phyloP scores from a whole-genome alignment of 202 grass and related monocot genomes.

The Brachypodium distachyon region DNA sequence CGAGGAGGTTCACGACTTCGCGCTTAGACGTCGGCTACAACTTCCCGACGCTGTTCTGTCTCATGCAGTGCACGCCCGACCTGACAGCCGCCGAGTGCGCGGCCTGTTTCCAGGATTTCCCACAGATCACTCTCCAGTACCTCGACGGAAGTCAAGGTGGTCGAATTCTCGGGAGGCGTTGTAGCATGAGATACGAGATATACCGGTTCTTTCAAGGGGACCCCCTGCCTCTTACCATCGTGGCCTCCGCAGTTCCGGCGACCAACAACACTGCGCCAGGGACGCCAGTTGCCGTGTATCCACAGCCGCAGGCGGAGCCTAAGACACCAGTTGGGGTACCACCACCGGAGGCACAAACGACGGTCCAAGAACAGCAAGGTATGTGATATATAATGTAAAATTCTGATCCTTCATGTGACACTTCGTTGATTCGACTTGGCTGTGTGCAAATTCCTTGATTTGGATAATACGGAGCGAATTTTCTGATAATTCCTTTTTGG shows the following conservation, averaged over 20 bases:
- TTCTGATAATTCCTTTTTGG: not conserved
- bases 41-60: constrained; percentile 11
- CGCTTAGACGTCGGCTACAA: constrained; percentile 12
- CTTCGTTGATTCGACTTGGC: not conserved
- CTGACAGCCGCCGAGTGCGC: not conserved
- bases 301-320: not conserved
- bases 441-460: not conserved
- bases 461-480: too few relatives aligned
- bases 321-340: not conserved
- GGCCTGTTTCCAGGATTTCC: not conserved
- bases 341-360: not conserved
- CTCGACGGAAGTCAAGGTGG: constrained; percentile 20
- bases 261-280: not conserved
- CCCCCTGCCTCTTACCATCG: not conserved
- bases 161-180: not conserved
- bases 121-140: not conserved
- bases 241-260: not conserved
- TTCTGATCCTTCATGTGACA: not conserved
- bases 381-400: too few relatives aligned
- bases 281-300: not conserved
- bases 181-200: constrained; percentile 45
- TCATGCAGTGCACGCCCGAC: constrained; percentile 44
- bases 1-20: constrained; percentile 17
- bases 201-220: constrained; percentile 17
- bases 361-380: not conserved